A percentile compares a stretch with the other conserved stretches of the same genome.
Conservation (phyloP, 176 grass and related monocot genomes). For the Echinochloa phyllopogon region DNA sequence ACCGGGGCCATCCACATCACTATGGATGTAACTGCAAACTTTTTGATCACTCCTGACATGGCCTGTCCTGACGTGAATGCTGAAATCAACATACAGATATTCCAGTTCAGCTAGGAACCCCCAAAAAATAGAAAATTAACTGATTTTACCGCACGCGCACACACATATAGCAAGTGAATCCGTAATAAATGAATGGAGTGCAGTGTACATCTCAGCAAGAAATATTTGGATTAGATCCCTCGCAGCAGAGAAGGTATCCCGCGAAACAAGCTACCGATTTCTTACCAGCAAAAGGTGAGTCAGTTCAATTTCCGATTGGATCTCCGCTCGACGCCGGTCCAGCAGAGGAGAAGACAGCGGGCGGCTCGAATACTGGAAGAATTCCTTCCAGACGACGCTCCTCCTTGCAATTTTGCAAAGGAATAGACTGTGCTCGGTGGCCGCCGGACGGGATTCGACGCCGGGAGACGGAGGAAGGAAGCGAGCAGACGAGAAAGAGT, state of each 20-base stretch:
- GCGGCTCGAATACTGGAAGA: not conserved
- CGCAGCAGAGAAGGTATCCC: not conserved
- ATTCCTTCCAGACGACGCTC: not conserved
- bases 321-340: not conserved
- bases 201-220: not conserved
- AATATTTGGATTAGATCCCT: not conserved
- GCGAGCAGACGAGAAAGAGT: not conserved
- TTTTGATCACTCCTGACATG: conserved; percentile 72
- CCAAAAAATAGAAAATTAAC: not conserved
- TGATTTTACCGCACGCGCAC: not conserved
- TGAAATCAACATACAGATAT: conserved; percentile 6
- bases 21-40: conserved; percentile 80
- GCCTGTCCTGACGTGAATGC: conserved; percentile 23
- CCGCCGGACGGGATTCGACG: conserved; percentile 2
- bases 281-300: not conserved
- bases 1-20: conserved; percentile 87
- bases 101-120: not conserved
- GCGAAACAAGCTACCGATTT: not conserved
- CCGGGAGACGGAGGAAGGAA: not conserved
- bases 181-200: not conserved
- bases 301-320: not conserved
- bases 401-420: too few species aligned
- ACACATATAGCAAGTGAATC: not conserved
- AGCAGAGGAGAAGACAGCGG: not conserved
- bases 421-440: not conserved